These are phyloP conservation scores for Pueraria montana DNA, from an alignment of 306 rosid genomes.

Conservation along the genomic window DNA sequence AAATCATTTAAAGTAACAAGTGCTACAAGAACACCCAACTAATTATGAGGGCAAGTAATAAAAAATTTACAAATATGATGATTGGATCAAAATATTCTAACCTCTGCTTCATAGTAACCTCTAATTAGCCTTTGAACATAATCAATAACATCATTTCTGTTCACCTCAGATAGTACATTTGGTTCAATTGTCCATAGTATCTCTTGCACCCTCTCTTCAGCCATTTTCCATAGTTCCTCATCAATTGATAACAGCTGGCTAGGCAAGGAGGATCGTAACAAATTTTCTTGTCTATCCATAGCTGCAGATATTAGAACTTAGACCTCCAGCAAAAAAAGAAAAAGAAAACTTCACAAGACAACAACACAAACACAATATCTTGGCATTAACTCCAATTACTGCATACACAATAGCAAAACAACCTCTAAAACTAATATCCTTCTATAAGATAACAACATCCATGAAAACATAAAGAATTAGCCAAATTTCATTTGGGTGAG, in stretches of 20 bases:
- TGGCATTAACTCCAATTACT: no score
- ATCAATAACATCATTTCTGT: slow-evolving; percentile 58
- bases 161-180: slow-evolving; percentile 67
- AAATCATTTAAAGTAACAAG: neutral
- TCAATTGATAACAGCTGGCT: slow-evolving; percentile 52
- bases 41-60: slow-evolving; percentile 17
- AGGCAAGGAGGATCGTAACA: slow-evolving; percentile 28
- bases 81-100: slow-evolving; percentile 47
- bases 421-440: neutral
- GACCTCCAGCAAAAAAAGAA: neutral
- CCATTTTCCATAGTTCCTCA: slow-evolving; percentile 69
- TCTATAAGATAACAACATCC: neutral
- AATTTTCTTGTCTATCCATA: slow-evolving; percentile 23
- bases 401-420: no score
- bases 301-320: no score
- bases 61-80: slow-evolving; percentile 9
- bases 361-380: no score
- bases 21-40: no score
- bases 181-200: slow-evolving; percentile 69
- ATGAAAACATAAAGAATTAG: slow-evolving; percentile 30
- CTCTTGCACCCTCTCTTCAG: slow-evolving; percentile 72
- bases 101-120: slow-evolving; percentile 67
- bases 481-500: slow-evolving; percentile 20
- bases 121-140: slow-evolving; percentile 62
- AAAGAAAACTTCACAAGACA: neutral